A percentile compares a stretch with the other conserved stretches of the same genome.
Conservation (phyloP, 1,284 basidiomycete genomes). For the Trichosporon sp. region DNA sequence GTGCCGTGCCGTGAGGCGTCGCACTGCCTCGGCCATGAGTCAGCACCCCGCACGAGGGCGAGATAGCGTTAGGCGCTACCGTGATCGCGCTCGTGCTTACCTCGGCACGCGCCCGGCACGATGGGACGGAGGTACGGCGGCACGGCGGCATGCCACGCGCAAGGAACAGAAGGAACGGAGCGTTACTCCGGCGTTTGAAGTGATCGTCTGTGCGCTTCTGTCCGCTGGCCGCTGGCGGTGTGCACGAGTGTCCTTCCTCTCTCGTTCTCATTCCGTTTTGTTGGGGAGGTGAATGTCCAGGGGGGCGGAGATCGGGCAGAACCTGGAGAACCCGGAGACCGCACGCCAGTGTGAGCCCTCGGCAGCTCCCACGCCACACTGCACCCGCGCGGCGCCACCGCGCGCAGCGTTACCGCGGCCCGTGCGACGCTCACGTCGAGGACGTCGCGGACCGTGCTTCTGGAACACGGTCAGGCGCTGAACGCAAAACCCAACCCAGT, state of each 20-base stretch:
- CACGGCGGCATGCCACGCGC: not conserved
- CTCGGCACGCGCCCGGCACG: not conserved
- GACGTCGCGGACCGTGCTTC: too few species aligned
- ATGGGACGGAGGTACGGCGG: not conserved
- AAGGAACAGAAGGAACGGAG: not conserved
- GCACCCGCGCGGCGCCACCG: too few species aligned
- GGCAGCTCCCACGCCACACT: too few species aligned
- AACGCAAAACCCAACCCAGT: too few species aligned
- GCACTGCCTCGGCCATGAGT: not conserved
- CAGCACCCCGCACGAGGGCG: not conserved
- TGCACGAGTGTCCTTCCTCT: too few species aligned
- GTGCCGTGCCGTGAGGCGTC: not conserved
- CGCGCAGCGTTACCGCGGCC: not conserved
- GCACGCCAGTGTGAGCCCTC: not conserved
- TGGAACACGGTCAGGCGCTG: too few species aligned
- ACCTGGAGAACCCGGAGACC: not conserved
- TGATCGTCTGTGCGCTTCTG: not conserved
- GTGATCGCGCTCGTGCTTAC: not conserved
- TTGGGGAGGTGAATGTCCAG: too few species aligned
- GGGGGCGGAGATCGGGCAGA: too few species aligned
- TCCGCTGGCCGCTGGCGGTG: not conserved
- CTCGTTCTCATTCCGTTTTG: too few species aligned
- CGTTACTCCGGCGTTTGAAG: not conserved
- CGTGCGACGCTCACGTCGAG: too few species aligned
- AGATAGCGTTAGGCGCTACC: conserved; percentile 1